Base-by-base conservation (phyloP, 176 grass and related monocot species). In the Miscanthus lutarioriparius region DNA sequence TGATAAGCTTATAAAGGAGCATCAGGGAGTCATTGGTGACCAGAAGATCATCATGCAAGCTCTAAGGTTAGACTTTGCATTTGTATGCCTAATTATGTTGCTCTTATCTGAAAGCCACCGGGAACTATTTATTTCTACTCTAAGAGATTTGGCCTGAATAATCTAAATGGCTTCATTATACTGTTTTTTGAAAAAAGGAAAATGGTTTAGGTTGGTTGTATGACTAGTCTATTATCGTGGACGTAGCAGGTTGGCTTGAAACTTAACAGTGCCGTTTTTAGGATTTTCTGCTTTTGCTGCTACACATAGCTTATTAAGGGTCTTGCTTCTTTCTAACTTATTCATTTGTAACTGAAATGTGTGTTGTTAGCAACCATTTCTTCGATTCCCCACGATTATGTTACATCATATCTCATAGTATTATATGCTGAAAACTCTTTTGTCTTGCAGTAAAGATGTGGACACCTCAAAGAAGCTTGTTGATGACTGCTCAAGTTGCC, bases 41-140 rank as follows among this genome's bases (percentile, higher is more conserved):
- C 93, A 98, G 87, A 98, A 94, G 78, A 95, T 74, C 85, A 93
- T 95, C 72, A 98, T 98, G 96, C 96, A 98, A 51, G 80, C 92
- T 87, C 74, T 98, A 78, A 98, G 96, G 96, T 98, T 88, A 83
- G 83, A 68, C 53, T 75, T 44, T 17, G 49, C 48, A 76, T 84
- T n/a, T 69, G 27, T 51, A 75, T 70, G 37, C 47, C 65, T 74
- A 17, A 5, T 54, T 75, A 40, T 84, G 0, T 63, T 69, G 23
- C 35, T 89, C 12, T 72, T 83, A 62, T 58, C 17, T 75, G 49
- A 3, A n/a, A 70, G 51, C 15, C 13, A 20, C 19, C 65, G 1
- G 27, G 41, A 88, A 71, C 33, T 72, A 61, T 71, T 78, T 15
- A 27, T 89, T 59, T 56, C 23, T 70, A 48, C 40, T 67, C n/a